phyloP scores from a whole-genome alignment of 805 yeast species.

The Starmerella roubikii region DNA sequence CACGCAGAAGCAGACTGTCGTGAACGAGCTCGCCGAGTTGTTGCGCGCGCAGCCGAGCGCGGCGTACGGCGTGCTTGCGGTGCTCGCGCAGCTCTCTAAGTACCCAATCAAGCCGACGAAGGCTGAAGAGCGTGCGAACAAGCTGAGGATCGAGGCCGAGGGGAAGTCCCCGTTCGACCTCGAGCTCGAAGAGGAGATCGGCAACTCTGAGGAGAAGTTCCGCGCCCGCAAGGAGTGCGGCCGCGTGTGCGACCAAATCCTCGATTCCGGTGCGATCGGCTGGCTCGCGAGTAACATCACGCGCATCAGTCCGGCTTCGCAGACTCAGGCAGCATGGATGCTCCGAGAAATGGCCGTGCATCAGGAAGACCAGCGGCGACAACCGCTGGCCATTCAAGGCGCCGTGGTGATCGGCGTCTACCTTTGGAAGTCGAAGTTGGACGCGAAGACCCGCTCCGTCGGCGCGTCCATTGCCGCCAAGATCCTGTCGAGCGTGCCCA shows the following conservation, averaged over 20 bases:
- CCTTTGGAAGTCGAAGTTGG: conserved; percentile 19
- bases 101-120: conserved; percentile 25
- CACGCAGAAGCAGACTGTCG: conserved; percentile 5
- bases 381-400: conserved; percentile 25
- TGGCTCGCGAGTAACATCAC: conserved; percentile 18
- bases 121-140: conserved; percentile 15
- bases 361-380: conserved; percentile 20
- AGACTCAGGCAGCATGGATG: conserved; percentile 20
- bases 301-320: conserved; percentile 18
- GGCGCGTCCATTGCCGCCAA: conserved; percentile 25
- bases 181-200: conserved; percentile 2
- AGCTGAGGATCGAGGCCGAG: conserved; percentile 9
- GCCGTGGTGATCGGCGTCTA: conserved; percentile 25
- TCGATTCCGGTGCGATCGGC: conserved; percentile 18
- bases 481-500: conserved; percentile 27
- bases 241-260: conserved; percentile 7
- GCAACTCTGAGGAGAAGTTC: not conserved
- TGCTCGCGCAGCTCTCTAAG: conserved; percentile 24
- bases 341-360: conserved; percentile 25
- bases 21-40: conserved; percentile 17
- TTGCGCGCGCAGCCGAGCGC: conserved; percentile 10
- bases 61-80: conserved; percentile 25
- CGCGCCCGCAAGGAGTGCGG: conserved; percentile 7
- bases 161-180: conserved; percentile 10
- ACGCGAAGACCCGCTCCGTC: conserved; percentile 11